Evolutionary conservation across 345 rosid genomes (phyloP).

Genomic region (Boechera retrofracta): DNA sequence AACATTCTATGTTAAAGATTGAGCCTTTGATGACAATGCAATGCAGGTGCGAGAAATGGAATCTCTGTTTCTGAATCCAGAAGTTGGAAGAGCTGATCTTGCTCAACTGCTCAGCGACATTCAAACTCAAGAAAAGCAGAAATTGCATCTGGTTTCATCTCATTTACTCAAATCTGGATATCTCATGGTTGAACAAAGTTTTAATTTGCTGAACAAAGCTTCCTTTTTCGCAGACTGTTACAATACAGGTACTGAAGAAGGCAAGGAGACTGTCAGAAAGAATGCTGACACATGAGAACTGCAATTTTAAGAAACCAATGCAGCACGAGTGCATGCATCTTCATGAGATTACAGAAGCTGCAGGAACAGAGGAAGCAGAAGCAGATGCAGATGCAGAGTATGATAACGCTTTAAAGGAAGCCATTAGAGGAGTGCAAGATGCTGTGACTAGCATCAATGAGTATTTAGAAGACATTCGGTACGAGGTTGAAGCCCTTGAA

Average conservation of each 20-base stretch:
- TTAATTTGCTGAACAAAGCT: conserved; percentile 5
- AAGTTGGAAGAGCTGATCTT: conserved; percentile 64
- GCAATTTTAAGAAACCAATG: conserved; percentile 71
- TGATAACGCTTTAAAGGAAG: conserved; percentile 85
- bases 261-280: conserved; percentile 86
- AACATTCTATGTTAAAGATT: conserved; percentile 3
- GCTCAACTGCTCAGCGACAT: conserved; percentile 74
- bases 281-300: conserved; percentile 70
- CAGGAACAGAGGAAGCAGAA: conserved; percentile 92
- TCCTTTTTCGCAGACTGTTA: conserved; percentile 57
- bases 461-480: conserved; percentile 76
- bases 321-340: conserved; percentile 80
- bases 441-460: conserved; percentile 84
- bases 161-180: background rate
- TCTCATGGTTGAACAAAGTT: conserved; percentile 2
- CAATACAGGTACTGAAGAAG: conserved; percentile 85
- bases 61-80: conserved; percentile 59
- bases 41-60: conserved; percentile 79
- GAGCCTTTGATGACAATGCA: conserved; percentile 9
- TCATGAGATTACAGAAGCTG: conserved; percentile 83
- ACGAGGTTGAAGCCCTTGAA: conserved; percentile 79
- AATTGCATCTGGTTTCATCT: conserved; percentile 65
- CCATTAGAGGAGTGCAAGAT: conserved; percentile 87
- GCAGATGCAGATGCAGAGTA: conserved; percentile 87
- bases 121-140: conserved; percentile 87